Percentiles rank a stretch among this genome's conserved stretches.
Conservation (phyloP, 306 rosid species). For the Parietaria judaica region DNA sequence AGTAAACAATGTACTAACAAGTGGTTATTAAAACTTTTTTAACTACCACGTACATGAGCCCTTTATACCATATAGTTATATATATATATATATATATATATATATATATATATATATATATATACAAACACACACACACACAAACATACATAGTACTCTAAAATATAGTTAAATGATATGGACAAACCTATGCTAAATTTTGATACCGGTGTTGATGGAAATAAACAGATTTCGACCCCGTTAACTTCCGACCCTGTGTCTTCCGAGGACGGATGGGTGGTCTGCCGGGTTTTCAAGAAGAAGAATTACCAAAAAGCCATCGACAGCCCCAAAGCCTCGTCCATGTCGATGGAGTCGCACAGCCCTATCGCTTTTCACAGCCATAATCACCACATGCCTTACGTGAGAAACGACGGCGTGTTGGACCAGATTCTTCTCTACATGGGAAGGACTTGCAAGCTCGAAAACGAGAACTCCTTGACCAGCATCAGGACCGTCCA, state of each 20-base stretch:
- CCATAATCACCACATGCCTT: constrained; percentile 4
- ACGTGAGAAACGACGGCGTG: constrained; percentile 34
- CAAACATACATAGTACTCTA: too few relatives aligned
- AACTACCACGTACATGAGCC: too few relatives aligned
- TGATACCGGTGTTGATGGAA: too few relatives aligned
- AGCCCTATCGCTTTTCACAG: constrained; percentile 3
- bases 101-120: too few relatives aligned
- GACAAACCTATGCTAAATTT: too few relatives aligned
- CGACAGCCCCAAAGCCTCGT: constrained; percentile 35
- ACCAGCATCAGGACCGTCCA: constrained; percentile 6
- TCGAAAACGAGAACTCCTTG: constrained; percentile 26
- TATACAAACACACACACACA: too few relatives aligned
- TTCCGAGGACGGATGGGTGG: constrained; percentile 48
- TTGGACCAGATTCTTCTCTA: constrained; percentile 45
- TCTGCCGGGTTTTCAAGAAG: constrained; percentile 52
- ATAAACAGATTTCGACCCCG: constrained; percentile 28
- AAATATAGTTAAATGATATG: too few relatives aligned
- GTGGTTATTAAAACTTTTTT: too few relatives aligned
- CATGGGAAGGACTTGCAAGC: constrained; percentile 56
- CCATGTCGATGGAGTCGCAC: constrained; percentile 22
- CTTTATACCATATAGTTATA: too few relatives aligned
- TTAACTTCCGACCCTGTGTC: constrained; percentile 22
- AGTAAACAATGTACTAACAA: too few relatives aligned
- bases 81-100: too few relatives aligned
- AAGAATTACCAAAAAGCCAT: constrained; percentile 44